Percentiles rank a stretch among this genome's conserved stretches.
Evolutionary conservation across 2,329 filamentous ascomycete genomes (phyloP).

Genomic region (Trichocomaceae sp.): DNA sequence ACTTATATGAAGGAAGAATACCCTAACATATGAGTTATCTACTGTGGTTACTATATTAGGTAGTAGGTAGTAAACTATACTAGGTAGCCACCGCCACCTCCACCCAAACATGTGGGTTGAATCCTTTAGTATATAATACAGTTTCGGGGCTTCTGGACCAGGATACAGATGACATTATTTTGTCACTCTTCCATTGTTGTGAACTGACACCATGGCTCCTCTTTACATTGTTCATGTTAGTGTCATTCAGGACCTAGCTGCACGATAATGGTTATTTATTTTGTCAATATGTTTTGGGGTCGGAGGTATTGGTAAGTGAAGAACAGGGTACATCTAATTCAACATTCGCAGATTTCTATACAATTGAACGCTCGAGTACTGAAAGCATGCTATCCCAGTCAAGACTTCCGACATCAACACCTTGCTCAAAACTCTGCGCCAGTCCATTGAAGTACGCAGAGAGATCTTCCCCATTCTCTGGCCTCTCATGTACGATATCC

Average conservation of each 20-base stretch:
- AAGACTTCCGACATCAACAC: not conserved
- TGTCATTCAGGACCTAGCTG: not conserved
- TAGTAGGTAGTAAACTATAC: no score
- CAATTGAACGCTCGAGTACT: not conserved
- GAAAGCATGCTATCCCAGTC: constrained; percentile 2
- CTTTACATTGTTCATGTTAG: not conserved
- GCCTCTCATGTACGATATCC: not conserved
- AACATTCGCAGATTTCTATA: not conserved
- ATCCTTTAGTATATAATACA: no score
- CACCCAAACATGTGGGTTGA: no score
- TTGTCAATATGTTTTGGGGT: not conserved
- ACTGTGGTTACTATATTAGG: no score
- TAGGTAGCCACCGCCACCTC: no score
- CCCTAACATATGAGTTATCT: no score
- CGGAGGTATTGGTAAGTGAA: not conserved
- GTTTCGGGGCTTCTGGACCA: no score
- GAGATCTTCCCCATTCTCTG: not conserved
- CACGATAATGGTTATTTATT: not conserved
- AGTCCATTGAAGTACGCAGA: not conserved
- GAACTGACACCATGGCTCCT: no score
- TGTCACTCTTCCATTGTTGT: no score
- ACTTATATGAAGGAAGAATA: no score
- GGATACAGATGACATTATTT: no score
- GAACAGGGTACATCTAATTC: not conserved
- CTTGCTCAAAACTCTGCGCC: constrained; percentile 2